Conservation (phyloP, 176 grass and related monocot genomes). For the Ampelocalamus luodianensis region DNA sequence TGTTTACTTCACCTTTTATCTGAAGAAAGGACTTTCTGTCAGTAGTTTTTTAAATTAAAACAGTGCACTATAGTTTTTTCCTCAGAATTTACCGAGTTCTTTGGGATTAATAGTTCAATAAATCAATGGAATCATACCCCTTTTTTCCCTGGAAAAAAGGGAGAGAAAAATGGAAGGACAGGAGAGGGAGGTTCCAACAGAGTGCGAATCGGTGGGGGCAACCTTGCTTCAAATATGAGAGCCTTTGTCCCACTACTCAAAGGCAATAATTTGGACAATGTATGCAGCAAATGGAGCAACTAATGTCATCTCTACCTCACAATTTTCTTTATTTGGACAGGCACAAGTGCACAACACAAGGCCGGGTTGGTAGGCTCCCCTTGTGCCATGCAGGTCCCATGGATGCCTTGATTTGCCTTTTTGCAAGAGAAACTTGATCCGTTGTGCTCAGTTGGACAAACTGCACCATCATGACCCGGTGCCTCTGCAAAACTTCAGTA, state of each 20-base stretch:
- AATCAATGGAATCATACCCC: neutral
- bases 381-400: neutral
- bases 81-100: neutral
- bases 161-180: neutral
- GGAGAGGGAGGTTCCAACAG: constrained; percentile 28
- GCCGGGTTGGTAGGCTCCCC: constrained; percentile 30
- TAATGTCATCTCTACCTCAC: constrained; percentile 48
- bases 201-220: constrained; percentile 37
- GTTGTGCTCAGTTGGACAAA: too few relatives aligned
- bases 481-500: too few relatives aligned
- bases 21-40: neutral
- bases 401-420: neutral
- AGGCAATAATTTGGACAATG: constrained; percentile 49
- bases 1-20: neutral
- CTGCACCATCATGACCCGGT: too few relatives aligned
- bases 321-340: constrained; percentile 39
- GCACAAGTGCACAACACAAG: constrained; percentile 30
- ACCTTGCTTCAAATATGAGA: constrained; percentile 12
- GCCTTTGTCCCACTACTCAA: constrained; percentile 45
- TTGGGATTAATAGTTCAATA: neutral
- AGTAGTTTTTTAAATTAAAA: neutral
- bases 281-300: constrained; percentile 48
- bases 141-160: neutral
- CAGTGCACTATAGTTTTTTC: neutral
- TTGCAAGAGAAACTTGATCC: too few relatives aligned